These are phyloP conservation scores for Acanthamoeba royreba DNA, from an alignment of 208 protist species.

Conservation along the genomic window DNA sequence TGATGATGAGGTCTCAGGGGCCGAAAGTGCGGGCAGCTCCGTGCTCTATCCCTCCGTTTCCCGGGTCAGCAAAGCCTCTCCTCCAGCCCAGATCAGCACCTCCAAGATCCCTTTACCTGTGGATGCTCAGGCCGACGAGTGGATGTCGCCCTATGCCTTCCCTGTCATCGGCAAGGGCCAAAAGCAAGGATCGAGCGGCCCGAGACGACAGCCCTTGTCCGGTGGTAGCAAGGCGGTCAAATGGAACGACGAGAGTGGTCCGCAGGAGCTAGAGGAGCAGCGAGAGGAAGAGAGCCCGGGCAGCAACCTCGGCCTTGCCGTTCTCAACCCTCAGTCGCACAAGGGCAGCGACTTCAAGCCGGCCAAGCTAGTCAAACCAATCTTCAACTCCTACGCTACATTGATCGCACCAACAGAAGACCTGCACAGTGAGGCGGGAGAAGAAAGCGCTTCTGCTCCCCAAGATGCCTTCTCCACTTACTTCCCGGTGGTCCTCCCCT, in stretches of 20 bases:
- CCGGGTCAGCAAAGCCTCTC: not conserved
- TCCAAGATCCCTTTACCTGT: not conserved
- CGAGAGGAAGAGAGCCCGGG: not conserved
- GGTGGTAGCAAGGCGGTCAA: not conserved
- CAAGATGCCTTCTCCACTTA: too few species aligned
- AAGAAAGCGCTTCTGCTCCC: not conserved
- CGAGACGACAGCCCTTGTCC: not conserved
- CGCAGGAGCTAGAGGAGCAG: not conserved
- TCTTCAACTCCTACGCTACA: not conserved
- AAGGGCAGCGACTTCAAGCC: not conserved
- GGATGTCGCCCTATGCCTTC: not conserved
- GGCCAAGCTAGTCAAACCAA: not conserved
- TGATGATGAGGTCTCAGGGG: too few species aligned
- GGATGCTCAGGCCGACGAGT: not conserved
- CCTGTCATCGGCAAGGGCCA: not conserved
- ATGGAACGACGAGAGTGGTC: not conserved
- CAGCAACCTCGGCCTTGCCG: not conserved
- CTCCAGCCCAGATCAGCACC: not conserved
- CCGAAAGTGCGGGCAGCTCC: too few species aligned
- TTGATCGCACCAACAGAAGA: not conserved
- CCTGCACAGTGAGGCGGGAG: too few species aligned
- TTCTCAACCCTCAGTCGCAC: not conserved
- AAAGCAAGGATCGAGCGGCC: not conserved
- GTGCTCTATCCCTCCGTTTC: too few species aligned
- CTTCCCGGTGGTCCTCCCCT: too few species aligned